Conservation (phyloP, 148 eudicot species). For the Diospyros lotus region DNA sequence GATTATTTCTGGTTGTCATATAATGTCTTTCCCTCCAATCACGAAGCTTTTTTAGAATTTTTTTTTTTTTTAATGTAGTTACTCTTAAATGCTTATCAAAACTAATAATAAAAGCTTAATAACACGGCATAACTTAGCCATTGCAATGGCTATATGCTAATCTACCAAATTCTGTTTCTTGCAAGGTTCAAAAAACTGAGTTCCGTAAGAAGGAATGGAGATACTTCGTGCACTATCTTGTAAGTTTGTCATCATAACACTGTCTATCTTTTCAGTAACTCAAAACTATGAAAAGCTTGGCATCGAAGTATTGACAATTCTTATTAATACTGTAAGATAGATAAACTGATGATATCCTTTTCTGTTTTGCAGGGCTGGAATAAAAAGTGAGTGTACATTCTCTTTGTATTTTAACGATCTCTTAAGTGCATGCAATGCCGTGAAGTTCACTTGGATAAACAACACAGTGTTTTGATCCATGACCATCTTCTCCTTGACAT, state of each 20-base stretch:
- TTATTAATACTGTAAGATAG: background rate
- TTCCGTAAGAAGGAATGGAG: constrained; percentile 81
- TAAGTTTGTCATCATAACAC: constrained; percentile 36
- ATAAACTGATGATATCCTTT: constrained; percentile 9
- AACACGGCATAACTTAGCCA: background rate
- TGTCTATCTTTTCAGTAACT: background rate
- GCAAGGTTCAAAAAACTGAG: constrained; percentile 86
- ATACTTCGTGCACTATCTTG: constrained; percentile 95
- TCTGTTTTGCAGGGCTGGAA: constrained; percentile 94
- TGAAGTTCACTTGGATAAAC: no score
- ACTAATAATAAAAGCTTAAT: background rate
- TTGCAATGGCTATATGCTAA: constrained; percentile 9
- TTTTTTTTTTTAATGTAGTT: background rate
- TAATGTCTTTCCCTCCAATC: background rate
- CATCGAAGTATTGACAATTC: background rate
- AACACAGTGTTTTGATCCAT: no score
- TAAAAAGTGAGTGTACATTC: constrained; percentile 66
- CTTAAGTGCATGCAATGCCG: no score
- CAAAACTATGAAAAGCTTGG: no score
- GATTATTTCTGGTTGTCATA: background rate
- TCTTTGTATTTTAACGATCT: background rate
- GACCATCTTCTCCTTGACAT: no score
- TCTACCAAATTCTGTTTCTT: constrained; percentile 11
- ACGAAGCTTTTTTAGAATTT: background rate
- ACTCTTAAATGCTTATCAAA: background rate